Evolutionary conservation across 306 rosid species (phyloP).

Genomic region (Carpinus viminea): DNA sequence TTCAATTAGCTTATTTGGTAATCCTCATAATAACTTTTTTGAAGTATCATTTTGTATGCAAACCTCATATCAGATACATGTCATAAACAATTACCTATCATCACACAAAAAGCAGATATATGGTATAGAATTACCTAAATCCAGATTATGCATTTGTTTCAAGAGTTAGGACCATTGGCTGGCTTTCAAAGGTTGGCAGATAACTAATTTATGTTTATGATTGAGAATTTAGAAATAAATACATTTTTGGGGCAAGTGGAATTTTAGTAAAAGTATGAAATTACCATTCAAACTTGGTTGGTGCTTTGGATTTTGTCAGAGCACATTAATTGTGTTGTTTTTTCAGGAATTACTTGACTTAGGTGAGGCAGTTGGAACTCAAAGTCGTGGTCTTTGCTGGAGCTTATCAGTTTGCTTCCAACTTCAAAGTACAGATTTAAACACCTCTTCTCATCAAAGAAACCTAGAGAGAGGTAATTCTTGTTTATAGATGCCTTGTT

Average conservation of each 20-base stretch:
- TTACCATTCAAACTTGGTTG: too few species aligned
- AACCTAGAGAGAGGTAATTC: constrained; percentile 63
- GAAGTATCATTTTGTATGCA: background rate
- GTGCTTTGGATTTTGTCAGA: too few species aligned
- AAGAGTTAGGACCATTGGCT: background rate
- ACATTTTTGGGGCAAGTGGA: background rate
- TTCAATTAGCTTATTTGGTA: background rate
- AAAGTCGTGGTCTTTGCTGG: constrained; percentile 80
- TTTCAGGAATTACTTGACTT: constrained; percentile 77
- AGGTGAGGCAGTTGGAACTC: constrained; percentile 78
- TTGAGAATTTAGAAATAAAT: too few species aligned
- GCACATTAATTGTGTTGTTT: constrained; percentile 16
- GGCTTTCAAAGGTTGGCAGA: background rate
- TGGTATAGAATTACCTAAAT: background rate
- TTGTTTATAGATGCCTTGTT: constrained; percentile 4
- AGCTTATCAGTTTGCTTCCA: constrained; percentile 78
- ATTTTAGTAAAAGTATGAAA: too few species aligned
- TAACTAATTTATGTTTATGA: background rate
- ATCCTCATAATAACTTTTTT: background rate
- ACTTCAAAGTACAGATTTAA: constrained; percentile 65
- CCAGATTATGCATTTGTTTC: background rate
- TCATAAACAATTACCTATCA: too few species aligned
- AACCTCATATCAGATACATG: background rate
- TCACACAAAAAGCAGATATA: background rate
- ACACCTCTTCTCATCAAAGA: constrained; percentile 74